Evolutionary conservation across 345 rosid genomes (phyloP).

Genomic region (Iberis pinnata): DNA sequence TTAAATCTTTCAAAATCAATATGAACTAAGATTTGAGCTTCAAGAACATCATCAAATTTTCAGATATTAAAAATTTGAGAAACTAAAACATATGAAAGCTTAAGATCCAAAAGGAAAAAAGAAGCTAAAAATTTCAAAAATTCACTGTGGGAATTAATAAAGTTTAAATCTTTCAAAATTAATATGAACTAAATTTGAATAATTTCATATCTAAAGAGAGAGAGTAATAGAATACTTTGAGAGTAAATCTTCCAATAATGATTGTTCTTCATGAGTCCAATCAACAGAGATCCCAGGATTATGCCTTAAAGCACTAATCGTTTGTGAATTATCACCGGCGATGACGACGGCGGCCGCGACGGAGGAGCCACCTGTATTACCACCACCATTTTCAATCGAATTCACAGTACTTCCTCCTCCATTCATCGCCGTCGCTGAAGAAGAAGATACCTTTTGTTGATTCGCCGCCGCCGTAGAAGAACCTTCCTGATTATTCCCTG

Average conservation of each 20-base stretch:
- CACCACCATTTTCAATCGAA: constrained; percentile 38
- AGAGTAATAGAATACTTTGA: constrained; percentile 33
- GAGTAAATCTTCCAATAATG: constrained; percentile 60
- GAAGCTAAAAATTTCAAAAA: neutral
- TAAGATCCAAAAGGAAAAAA: constrained; percentile 1
- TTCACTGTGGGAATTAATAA: neutral
- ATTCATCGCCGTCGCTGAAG: constrained; percentile 31
- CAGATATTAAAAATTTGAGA: neutral
- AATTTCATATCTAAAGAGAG: too few relatives aligned
- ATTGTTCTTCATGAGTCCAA: constrained; percentile 70
- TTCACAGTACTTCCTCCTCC: constrained; percentile 42
- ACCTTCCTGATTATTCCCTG: constrained; percentile 45
- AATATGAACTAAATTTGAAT: too few relatives aligned
- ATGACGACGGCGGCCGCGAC: too few relatives aligned
- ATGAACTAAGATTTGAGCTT: too few relatives aligned
- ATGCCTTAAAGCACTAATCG: constrained; percentile 51
- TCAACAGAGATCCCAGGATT: constrained; percentile 55
- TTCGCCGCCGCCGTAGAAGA: constrained; percentile 40
- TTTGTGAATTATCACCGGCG: constrained; percentile 32
- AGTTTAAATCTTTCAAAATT: too few relatives aligned
- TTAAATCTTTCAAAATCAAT: too few relatives aligned
- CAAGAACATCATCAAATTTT: neutral
- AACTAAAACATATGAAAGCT: too few relatives aligned
- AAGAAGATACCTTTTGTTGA: constrained; percentile 30
- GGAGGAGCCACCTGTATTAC: constrained; percentile 22